Percentiles rank a stretch among this genome's conserved stretches.
Evolutionary conservation across 306 rosid species (phyloP).

Genomic region (Glycine latifolia): DNA sequence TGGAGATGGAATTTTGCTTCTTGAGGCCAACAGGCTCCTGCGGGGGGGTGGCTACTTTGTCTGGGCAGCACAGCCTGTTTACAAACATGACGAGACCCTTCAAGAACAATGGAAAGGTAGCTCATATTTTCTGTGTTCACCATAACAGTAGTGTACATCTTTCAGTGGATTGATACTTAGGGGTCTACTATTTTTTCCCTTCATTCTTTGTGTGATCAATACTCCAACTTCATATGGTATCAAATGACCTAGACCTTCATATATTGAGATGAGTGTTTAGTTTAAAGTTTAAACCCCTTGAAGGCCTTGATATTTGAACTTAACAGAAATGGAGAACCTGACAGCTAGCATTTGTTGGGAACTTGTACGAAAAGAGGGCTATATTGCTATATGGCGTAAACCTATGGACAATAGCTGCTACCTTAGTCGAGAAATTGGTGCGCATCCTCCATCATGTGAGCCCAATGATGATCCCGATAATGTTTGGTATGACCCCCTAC

Average conservation of each 20-base stretch:
- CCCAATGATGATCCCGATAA: constrained; percentile 78
- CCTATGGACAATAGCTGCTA: constrained; percentile 85
- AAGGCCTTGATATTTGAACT: constrained; percentile 37
- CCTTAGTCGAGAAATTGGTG: constrained; percentile 60
- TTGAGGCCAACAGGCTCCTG: constrained; percentile 86
- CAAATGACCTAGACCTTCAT: constrained; percentile 31
- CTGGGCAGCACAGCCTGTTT: constrained; percentile 94
- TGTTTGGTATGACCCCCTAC: constrained; percentile 69
- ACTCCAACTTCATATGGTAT: constrained; percentile 17
- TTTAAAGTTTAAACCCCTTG: constrained; percentile 12
- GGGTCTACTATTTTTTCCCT: not conserved
- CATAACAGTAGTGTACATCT: constrained; percentile 4
- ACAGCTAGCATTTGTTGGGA: constrained; percentile 84
- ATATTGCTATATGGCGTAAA: constrained; percentile 89
- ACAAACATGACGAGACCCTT: constrained; percentile 74
- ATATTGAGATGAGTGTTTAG: constrained; percentile 2
- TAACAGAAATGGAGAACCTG: constrained; percentile 76
- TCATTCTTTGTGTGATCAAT: constrained; percentile 9
- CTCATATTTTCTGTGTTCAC: constrained; percentile 30
- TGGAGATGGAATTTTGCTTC: constrained; percentile 90
- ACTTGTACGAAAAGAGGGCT: constrained; percentile 79
- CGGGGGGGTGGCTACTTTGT: constrained; percentile 91
- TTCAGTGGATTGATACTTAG: constrained; percentile 29
- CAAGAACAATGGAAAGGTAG: constrained; percentile 91
- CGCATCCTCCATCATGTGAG: constrained; percentile 77